Conservation (phyloP, 2,329 filamentous ascomycete genomes). For the Ascochyta viciae-villosae region DNA sequence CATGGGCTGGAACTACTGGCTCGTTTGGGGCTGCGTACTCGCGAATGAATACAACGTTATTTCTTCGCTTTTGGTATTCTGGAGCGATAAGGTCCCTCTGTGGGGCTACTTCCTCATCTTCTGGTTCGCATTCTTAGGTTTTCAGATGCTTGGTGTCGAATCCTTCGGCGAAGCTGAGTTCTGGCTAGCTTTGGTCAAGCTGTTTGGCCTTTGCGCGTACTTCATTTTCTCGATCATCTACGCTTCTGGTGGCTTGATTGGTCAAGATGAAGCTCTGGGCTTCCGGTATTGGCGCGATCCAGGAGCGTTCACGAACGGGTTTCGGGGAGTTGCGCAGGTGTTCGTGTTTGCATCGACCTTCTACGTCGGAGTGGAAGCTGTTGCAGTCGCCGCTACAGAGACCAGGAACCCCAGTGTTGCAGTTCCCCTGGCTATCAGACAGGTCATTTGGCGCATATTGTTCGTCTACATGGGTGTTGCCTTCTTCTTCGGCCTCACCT, state of each 20-base stretch:
- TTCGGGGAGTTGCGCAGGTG: constrained; percentile 51
- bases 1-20: constrained; percentile 45
- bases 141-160: constrained; percentile 51
- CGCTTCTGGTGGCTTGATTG: constrained; percentile 39
- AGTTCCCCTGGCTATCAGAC: constrained; percentile 56
- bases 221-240: constrained; percentile 53
- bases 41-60: constrained; percentile 76
- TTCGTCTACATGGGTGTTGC: constrained; percentile 55
- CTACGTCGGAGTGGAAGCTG: constrained; percentile 47
- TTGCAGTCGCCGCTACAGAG: constrained; percentile 47
- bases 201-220: constrained; percentile 47
- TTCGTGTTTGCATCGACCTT: constrained; percentile 55
- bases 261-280: constrained; percentile 42
- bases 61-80: constrained; percentile 70
- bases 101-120: constrained; percentile 54
- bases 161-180: constrained; percentile 54
- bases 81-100: constrained; percentile 60
- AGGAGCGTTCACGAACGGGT: constrained; percentile 51
- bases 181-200: constrained; percentile 52
- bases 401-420: constrained; percentile 54
- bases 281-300: constrained; percentile 51
- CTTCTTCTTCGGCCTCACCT: constrained; percentile 66
- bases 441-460: constrained; percentile 54
- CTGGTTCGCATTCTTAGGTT: constrained; percentile 48
- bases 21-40: constrained; percentile 71